Conservation (phyloP, 1,284 basidiomycete species). For the Cutaneotrichosporon cavernicola region DNA sequence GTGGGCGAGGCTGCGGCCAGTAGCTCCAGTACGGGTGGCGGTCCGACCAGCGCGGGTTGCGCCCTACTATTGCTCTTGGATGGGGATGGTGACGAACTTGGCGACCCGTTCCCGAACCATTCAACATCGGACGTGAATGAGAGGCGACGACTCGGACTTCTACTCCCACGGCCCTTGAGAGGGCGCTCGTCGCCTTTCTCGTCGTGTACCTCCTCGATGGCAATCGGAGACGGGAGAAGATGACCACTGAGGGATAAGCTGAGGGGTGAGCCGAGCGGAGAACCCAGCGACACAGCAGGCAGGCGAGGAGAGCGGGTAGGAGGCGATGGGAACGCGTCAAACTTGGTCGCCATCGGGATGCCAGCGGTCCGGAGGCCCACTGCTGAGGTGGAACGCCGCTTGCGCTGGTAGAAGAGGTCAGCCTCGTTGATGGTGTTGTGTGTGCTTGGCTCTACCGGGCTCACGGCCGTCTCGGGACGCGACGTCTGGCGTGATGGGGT, state of each 20-base stretch:
- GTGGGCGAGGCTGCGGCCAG: neutral
- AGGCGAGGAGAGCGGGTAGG: neutral
- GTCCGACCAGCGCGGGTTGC: neutral
- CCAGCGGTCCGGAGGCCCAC: neutral
- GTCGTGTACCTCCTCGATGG: neutral
- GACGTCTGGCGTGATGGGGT: neutral
- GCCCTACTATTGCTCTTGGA: neutral
- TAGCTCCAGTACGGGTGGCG: neutral
- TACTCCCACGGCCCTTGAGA: neutral
- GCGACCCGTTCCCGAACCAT: neutral
- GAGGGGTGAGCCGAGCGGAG: neutral
- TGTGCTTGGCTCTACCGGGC: neutral
- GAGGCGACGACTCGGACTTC: neutral
- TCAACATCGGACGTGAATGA: neutral
- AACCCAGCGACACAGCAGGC: neutral
- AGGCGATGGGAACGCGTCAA: neutral
- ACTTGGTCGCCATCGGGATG: neutral
- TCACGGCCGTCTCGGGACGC: neutral
- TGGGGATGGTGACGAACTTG: neutral
- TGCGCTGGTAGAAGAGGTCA: conserved; percentile 4
- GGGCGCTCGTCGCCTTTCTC: no score
- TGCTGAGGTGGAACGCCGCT: neutral
- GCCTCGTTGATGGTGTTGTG: conserved; percentile 2
- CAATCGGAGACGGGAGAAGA: neutral
- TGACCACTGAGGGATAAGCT: neutral